phyloP scores from a whole-genome alignment of 225 moss, liverwort and hornwort species.

The Sphagnum contortum region DNA sequence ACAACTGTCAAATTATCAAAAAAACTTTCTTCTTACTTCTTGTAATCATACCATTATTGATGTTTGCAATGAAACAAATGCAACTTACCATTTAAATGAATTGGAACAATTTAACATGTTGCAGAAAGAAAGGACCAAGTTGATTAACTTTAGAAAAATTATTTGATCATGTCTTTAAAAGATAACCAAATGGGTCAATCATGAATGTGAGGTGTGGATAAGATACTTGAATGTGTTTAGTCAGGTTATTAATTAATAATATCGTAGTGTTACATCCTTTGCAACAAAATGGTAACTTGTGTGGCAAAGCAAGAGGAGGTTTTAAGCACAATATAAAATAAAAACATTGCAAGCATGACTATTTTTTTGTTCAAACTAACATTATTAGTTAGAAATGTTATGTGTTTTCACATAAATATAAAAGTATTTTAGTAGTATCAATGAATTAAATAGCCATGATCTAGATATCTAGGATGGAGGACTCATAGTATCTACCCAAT shows the following conservation, averaged over 20 bases:
- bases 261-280: not conserved
- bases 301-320: not conserved
- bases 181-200: not conserved
- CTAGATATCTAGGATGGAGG: too few relatives aligned
- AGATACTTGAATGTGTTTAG: not conserved
- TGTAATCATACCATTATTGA: not conserved
- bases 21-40: not conserved
- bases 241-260: not conserved
- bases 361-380: too few relatives aligned
- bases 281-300: not conserved
- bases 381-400: not conserved
- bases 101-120: too few relatives aligned
- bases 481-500: too few relatives aligned
- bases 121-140: not conserved
- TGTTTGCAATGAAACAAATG: not conserved
- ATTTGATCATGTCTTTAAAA: not conserved
- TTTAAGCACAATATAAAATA: not conserved
- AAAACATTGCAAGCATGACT: too few relatives aligned
- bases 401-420: too few relatives aligned
- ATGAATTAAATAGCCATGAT: too few relatives aligned
- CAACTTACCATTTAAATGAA: not conserved
- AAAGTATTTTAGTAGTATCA: too few relatives aligned
- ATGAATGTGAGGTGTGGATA: slow-evolving; percentile 1
- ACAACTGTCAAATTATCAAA: not conserved
- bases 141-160: not conserved